Conservation (phyloP, 1,284 basidiomycete genomes). For the Baeospora myosura region DNA sequence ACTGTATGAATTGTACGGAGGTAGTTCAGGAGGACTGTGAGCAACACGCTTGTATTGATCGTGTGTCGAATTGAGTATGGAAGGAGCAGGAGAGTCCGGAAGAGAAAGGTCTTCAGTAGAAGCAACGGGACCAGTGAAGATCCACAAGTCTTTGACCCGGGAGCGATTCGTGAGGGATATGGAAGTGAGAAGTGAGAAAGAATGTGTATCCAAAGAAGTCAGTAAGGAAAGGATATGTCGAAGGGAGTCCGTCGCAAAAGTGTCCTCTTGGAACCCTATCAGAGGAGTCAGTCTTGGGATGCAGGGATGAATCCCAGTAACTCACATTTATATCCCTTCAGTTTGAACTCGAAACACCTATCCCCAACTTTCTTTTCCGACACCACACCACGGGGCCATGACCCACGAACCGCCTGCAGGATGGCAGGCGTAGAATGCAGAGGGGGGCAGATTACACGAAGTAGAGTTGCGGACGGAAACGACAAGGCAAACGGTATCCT, state of each 20-base stretch:
- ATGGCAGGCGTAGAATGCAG: conserved; percentile 70
- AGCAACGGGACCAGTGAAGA: conserved; percentile 54
- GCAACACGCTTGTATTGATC: conserved; percentile 17
- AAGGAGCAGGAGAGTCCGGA: conserved; percentile 28
- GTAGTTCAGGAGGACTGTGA: conserved; percentile 10
- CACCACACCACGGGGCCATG: conserved; percentile 73
- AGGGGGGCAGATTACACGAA: conserved; percentile 69
- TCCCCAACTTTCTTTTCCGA: conserved; percentile 70
- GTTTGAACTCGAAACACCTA: conserved; percentile 67
- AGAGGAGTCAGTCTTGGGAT: conserved; percentile 12
- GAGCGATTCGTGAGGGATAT: conserved; percentile 62
- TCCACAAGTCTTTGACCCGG: conserved; percentile 70
- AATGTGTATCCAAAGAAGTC: conserved; percentile 56
- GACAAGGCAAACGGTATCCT: conserved; percentile 64
- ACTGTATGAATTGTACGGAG: conserved; percentile 1
- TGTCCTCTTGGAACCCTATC: conserved; percentile 74
- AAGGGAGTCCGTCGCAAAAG: conserved; percentile 69
- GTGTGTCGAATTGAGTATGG: conserved; percentile 23
- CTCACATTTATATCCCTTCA: conserved; percentile 74
- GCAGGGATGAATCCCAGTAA: conserved; percentile 12
- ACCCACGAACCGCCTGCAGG: conserved; percentile 64
- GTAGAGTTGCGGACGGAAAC: conserved; percentile 55
- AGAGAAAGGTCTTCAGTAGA: conserved; percentile 23
- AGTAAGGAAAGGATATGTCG: conserved; percentile 64
- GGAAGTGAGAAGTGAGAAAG: conserved; percentile 62